Evolutionary conservation across 179 eudicot species (phyloP).

Genomic region (Silene coronaria): DNA sequence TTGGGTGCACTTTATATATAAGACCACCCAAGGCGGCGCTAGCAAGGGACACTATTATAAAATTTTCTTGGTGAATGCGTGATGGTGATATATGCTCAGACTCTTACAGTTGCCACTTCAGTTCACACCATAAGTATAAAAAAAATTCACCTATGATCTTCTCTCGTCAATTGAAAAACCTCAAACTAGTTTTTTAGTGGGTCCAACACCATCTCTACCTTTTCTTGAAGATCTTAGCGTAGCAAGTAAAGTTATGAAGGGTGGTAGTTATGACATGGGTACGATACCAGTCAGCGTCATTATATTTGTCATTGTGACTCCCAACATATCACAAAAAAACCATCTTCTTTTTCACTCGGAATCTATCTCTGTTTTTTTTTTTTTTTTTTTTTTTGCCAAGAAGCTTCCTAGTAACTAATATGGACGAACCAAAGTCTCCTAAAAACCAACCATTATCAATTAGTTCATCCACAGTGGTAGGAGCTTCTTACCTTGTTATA

Average conservation of each 20-base stretch:
- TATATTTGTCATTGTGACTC: too few relatives aligned
- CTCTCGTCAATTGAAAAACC: background rate
- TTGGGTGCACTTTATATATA: background rate
- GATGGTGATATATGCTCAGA: background rate
- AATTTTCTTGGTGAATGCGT: background rate
- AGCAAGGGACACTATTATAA: background rate
- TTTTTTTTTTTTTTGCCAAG: background rate
- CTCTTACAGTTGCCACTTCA: background rate
- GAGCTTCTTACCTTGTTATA: too few relatives aligned
- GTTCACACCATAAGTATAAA: background rate
- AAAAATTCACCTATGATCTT: background rate
- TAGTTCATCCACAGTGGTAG: too few relatives aligned
- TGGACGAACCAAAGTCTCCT: too few relatives aligned
- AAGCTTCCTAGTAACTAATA: background rate
- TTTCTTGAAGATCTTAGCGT: too few relatives aligned
- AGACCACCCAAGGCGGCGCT: background rate
- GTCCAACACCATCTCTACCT: background rate
- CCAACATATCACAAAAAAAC: too few relatives aligned
- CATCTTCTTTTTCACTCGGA: too few relatives aligned
- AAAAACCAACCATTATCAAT: too few relatives aligned
- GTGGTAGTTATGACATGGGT: too few relatives aligned
- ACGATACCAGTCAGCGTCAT: too few relatives aligned
- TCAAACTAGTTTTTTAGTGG: background rate
- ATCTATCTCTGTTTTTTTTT: too few relatives aligned
- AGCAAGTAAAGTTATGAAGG: too few relatives aligned